Base-by-base conservation (phyloP, 257 asterid species). In the Penstemon barbatus region DNA sequence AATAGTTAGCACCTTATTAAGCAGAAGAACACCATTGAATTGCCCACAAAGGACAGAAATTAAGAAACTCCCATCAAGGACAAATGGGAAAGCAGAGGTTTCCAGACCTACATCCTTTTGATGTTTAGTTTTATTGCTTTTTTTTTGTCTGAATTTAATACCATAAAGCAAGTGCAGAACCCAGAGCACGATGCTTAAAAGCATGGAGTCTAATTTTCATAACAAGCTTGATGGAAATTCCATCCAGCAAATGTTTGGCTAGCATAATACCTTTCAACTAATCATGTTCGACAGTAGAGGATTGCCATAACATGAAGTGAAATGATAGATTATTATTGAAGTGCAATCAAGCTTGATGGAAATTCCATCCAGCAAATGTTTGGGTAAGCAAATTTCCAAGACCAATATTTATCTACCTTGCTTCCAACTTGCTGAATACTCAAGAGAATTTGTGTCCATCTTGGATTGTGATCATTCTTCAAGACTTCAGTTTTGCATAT, bases 401-500 rank as follows among this genome's bases (percentile, higher is more conserved):
- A 66, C 43, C 54, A 63, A 39, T 10, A 39, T 53, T 54, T 59
- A 40, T 61, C 74, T 87, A 94, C 99, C 99, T 94, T 94, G 89
- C 97, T 86, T 63, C 99, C 99, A 74, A 86, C 83, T 86, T 89
- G 98, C 84, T 94, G 98, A 73, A 94, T 78, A 55, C 90, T 87
- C 84, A 94, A 67, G 70, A 55, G 75, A 67, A 91, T 57, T 61
- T 86, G 90, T 73, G 89, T 87, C 99, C 99, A 94, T 67, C 61
- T 85, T 13, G 99, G 99, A 63, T 74, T 78, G 63, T 83, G 91
- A 41, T 94, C 89, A 74, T 94, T 89, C 79, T 86, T 85, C 77
- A 94, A 65, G 78, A 89, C 98, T 81, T 94, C 99, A 61, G 99
- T 94, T 86, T 94, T 94, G 92, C 93, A 86, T 74, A 94, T 80